Evolutionary conservation across 768 basidiomycete species (phyloP).

Genomic region (Boletus pseudo-olivaceus): DNA sequence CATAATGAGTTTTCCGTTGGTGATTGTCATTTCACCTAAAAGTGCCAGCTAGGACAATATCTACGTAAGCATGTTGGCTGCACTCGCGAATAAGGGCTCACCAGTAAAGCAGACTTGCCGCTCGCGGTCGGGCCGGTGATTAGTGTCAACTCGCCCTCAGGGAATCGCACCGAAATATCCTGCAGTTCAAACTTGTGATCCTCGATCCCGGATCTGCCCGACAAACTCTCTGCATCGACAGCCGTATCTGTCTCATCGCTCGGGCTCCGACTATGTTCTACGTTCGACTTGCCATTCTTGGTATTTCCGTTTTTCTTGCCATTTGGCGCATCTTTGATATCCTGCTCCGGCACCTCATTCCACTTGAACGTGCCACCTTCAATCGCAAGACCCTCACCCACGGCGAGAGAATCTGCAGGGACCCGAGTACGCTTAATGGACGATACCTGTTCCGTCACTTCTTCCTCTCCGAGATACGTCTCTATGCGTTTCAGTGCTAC

Average conservation of each 20-base stretch:
- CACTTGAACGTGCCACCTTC: slow-evolving; percentile 53
- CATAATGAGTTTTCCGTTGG: slow-evolving; percentile 36
- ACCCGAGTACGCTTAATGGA: slow-evolving; percentile 42
- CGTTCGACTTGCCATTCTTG: neutral
- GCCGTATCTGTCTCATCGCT: slow-evolving; percentile 8
- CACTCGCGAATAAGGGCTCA: slow-evolving; percentile 11
- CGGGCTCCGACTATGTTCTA: neutral
- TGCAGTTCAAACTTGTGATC: slow-evolving; percentile 40
- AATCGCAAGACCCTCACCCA: slow-evolving; percentile 43
- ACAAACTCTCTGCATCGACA: slow-evolving; percentile 17
- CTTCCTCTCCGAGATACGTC: slow-evolving; percentile 58
- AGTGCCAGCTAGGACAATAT: slow-evolving; percentile 27
- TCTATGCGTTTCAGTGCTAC: slow-evolving; percentile 61
- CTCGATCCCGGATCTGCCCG: slow-evolving; percentile 10
- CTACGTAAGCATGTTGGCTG: neutral
- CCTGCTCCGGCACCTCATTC: slow-evolving; percentile 44
- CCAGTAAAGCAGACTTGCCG: slow-evolving; percentile 48
- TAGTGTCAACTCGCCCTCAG: slow-evolving; percentile 43
- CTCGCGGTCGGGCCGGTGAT: slow-evolving; percentile 47
- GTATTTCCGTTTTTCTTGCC: slow-evolving; percentile 15
- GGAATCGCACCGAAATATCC: slow-evolving; percentile 46
- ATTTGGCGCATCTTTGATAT: slow-evolving; percentile 21
- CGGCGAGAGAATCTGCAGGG: slow-evolving; percentile 21
- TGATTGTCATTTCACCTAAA: slow-evolving; percentile 39
- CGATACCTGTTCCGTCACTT: slow-evolving; percentile 59